phyloP scores from a whole-genome alignment of 805 yeast species.

The Cyberlindnera subsufficiens region DNA sequence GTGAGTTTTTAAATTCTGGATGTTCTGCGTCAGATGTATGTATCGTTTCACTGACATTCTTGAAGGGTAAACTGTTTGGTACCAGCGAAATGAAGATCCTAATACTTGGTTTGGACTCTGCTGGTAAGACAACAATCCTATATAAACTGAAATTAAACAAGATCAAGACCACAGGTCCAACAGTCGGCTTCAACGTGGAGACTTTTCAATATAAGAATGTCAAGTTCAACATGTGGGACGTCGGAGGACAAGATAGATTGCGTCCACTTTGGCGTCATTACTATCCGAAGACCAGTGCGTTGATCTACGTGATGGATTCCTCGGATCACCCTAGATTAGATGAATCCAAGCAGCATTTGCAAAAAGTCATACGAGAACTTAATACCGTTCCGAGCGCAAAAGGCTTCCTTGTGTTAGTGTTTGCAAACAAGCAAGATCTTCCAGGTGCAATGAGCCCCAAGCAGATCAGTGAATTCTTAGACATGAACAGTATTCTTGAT shows the following conservation, averaged over 20 bases:
- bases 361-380: conserved; percentile 73
- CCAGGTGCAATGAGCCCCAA: conserved; percentile 86
- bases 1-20: conserved; percentile 11
- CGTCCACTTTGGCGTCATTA: conserved; percentile 95
- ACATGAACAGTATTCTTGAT: conserved; percentile 49
- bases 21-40: not conserved
- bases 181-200: conserved; percentile 91
- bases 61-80: conserved; percentile 42
- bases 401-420: conserved; percentile 70
- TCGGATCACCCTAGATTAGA: conserved; percentile 66
- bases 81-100: conserved; percentile 57
- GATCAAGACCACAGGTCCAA: conserved; percentile 77
- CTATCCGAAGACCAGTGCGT: conserved; percentile 87
- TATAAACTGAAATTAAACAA: conserved; percentile 78
- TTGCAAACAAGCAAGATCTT: conserved; percentile 94
- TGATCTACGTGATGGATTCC: conserved; percentile 86
- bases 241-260: conserved; percentile 92
- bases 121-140: conserved; percentile 86
- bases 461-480: conserved; percentile 68
- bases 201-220: conserved; percentile 77
- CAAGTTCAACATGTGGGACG: conserved; percentile 88
- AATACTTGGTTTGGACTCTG: conserved; percentile 90
- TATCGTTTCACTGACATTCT: not conserved
- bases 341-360: conserved; percentile 73
- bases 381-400: conserved; percentile 48